Evolutionary conservation across 2,329 filamentous ascomycete genomes (phyloP), one percentile per base, ranked within the genome.

Genomic region (Beauveria sp.): DNA sequence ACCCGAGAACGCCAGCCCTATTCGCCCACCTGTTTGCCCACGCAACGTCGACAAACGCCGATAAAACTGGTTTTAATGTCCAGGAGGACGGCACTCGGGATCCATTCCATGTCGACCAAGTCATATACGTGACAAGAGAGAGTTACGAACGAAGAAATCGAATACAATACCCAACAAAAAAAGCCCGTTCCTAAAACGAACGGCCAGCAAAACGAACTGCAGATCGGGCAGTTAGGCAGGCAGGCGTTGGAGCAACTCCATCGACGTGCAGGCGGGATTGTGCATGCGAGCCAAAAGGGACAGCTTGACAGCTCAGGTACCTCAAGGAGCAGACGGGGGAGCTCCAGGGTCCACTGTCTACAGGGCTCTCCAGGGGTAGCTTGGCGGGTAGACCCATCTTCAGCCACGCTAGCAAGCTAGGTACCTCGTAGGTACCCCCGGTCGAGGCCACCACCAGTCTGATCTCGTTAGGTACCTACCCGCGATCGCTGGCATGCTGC

Each of bases 51-150:
- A 22, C 46, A 40, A 58, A 58, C 56, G 34, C 22, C 56, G 34
- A 58, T 58, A 58, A 26, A 51, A 58, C 56, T 22, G 46, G 30
- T 51, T 12, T 58, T 58, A 58, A 58, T 58, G 56, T 5, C 46
- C 38, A 51, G 56, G 56, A 51, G 26, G 46, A 51, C 34, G 30
- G 43, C 38, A 38, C 43, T 30, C 34, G 9, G 24, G n/a, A 50
- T 42, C 34, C 46, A 43, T 22, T 30, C 20, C 5, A 30, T 28
- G 20, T 49, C 34, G 56, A 5, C 6, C 20, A 28, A n/a, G 56
- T 34, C 46, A 22, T 51, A 28, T 43, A 51, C 56, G 46, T 51
- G 56, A 58, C 43, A 24, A 55, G n/a, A 45, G 40, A n/a, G 20
- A 42, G 30, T 14, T 24, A 43, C 51, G 51, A 28, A n/a, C 42